Conservation (phyloP, 139 green algal species). For the Chlamydomonas sphaeroides region DNA sequence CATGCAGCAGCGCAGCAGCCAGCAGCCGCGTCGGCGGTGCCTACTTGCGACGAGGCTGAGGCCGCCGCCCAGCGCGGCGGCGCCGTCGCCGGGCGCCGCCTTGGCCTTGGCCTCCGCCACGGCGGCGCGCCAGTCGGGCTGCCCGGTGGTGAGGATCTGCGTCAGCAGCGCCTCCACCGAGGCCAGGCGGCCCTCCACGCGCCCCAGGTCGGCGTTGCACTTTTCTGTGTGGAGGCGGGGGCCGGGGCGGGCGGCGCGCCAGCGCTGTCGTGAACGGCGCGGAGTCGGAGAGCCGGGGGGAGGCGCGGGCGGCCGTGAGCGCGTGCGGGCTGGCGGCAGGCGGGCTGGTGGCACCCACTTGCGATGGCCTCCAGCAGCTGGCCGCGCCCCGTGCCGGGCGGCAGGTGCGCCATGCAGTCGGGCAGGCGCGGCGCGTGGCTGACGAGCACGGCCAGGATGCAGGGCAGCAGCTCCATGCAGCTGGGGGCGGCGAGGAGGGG, state of each 20-base stretch:
- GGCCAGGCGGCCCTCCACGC: constrained; percentile 26
- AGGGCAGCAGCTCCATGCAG: constrained; percentile 64
- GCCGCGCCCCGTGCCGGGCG: background rate
- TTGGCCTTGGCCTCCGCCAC: background rate
- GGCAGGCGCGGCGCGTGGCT: constrained; percentile 36
- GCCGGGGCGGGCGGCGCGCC: too few species aligned
- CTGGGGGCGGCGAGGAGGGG: too few species aligned
- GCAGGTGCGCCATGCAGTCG: constrained; percentile 5
- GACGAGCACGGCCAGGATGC: constrained; percentile 55
- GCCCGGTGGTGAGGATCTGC: constrained; percentile 24
- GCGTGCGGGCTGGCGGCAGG: too few species aligned
- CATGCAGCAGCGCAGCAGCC: background rate
- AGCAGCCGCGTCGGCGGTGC: background rate
- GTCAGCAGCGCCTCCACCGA: constrained; percentile 35
- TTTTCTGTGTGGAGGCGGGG: constrained; percentile 31
- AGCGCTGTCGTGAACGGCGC: too few species aligned
- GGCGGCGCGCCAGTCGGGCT: constrained; percentile 37
- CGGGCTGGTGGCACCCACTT: too few species aligned
- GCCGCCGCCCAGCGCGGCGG: background rate
- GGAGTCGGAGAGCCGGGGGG: too few species aligned
- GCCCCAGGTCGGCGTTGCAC: constrained; percentile 27
- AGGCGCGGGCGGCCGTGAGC: too few species aligned
- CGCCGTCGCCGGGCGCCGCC: too few species aligned
- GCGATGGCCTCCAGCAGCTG: background rate
- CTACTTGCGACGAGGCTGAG: constrained; percentile 2